Evolutionary conservation across 805 yeast species (phyloP), one percentile per base, ranked within the genome.

Genomic region (Saccharomycopsis sp.): DNA sequence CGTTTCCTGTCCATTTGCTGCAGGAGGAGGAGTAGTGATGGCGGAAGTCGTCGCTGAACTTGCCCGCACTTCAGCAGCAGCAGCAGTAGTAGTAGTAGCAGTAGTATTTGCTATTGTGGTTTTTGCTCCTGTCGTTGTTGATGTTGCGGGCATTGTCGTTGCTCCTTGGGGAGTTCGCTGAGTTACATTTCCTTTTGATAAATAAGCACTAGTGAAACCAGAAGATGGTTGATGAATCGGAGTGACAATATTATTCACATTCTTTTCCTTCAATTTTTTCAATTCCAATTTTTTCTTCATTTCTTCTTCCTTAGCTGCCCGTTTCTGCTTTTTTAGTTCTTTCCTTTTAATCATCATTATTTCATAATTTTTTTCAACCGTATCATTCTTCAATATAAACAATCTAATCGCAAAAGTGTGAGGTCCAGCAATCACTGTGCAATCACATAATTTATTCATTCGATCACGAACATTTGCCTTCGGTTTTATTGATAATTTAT

Each of bases 401-500:
- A 93, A 61, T 49, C 94, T 67, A 1, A 83, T 72, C 32, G 80
- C 86, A 62, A 86, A 86, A 0, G 67, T 62, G 62, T 90, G 98
- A 0, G 96, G 96, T 0, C 97, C 97, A 19, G 83, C 70, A 8
- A 70, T 67, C 63, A 88, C 62, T 1, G 67, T 64, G 49, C 89
- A 78, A 53, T 89, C 96, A 53, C 90, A 77, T 45, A 93, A 65
- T 58, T 87, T 88, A 48, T 87, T 81, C 96, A 89, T 88, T 45
- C 79, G 79, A 52, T 90, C 97, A 54, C 94, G 67, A 3, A 85
- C 81, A 57, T 75, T 77, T n/a, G 58, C 62, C 54, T 64, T 72
- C 34, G 64, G 61, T 45, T 68, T 71, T 49, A 68, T 59, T 44
- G 63, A 59, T 21, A 21, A 35, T 11, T 21, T 17, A 22, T 79